phyloP scores from a whole-genome alignment of 768 basidiomycete genomes.

The Cystobasidium ongulense region DNA sequence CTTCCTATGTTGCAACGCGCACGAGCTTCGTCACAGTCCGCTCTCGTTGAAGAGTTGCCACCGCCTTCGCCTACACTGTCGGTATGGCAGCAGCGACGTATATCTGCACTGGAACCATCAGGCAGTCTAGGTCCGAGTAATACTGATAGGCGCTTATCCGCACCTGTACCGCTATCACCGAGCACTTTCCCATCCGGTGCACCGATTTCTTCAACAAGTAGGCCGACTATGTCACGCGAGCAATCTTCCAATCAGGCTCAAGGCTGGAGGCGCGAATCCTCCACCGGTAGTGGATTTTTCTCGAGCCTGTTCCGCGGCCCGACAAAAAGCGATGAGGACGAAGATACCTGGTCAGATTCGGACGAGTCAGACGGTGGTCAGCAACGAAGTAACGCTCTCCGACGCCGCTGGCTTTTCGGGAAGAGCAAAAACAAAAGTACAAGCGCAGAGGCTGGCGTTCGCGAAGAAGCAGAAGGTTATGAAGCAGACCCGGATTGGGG shows the following conservation, averaged over 20 bases:
- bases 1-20: background rate
- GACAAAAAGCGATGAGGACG: conserved; percentile 2
- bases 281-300: conserved; percentile 24
- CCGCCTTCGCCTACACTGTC: background rate
- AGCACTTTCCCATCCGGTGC: conserved; percentile 22
- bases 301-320: conserved; percentile 10
- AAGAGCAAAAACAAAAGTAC: background rate
- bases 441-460: background rate
- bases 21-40: conserved; percentile 22
- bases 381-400: background rate
- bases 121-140: background rate
- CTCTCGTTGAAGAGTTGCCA: conserved; percentile 6
- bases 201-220: background rate
- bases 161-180: conserved; percentile 16
- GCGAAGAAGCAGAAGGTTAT: background rate
- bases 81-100: background rate
- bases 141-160: background rate
- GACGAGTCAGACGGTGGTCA: conserved; percentile 7
- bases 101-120: background rate
- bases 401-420: conserved; percentile 11
- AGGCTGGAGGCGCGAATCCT: conserved; percentile 18
- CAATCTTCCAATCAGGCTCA: background rate
- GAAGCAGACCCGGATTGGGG: background rate
- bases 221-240: background rate
- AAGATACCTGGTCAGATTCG: conserved; percentile 26